Evolutionary conservation across 306 rosid species (phyloP).

Genomic region (Ziziphus jujuba): DNA sequence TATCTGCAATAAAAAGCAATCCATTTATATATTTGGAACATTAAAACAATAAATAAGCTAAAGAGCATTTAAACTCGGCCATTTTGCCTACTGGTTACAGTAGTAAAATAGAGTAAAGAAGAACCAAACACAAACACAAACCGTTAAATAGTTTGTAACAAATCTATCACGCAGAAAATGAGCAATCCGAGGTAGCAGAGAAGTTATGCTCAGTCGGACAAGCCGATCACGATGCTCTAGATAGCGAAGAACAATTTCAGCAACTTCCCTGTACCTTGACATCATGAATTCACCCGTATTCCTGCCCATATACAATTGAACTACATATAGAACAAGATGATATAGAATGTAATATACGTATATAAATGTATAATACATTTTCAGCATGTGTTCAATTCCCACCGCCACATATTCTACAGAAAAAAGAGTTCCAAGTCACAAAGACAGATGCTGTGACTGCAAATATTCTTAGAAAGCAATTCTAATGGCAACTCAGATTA

Average conservation of each 20-base stretch:
- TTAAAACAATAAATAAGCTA: slow-evolving; percentile 9
- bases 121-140: slow-evolving; percentile 39
- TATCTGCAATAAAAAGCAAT: slow-evolving; percentile 65
- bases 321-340: not conserved
- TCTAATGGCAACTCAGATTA: no score
- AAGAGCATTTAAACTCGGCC: slow-evolving; percentile 14
- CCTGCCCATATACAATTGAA: slow-evolving; percentile 51
- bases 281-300: slow-evolving; percentile 99
- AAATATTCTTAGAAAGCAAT: no score
- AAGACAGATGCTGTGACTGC: no score
- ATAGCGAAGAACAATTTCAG: slow-evolving; percentile 92
- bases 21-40: slow-evolving; percentile 24
- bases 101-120: slow-evolving; percentile 25
- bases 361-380: no score
- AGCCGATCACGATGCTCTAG: slow-evolving; percentile 90
- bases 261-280: slow-evolving; percentile 99
- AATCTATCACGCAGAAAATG: slow-evolving; percentile 97
- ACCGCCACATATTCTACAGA: no score
- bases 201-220: slow-evolving; percentile 97
- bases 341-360: no score
- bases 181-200: slow-evolving; percentile 93
- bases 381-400: no score
- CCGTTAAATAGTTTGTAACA: slow-evolving; percentile 90
- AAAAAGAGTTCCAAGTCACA: no score
- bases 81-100: slow-evolving; percentile 14